phyloP scores from a whole-genome alignment of 2,329 filamentous ascomycete species.

The Lecanicillium sp. region DNA sequence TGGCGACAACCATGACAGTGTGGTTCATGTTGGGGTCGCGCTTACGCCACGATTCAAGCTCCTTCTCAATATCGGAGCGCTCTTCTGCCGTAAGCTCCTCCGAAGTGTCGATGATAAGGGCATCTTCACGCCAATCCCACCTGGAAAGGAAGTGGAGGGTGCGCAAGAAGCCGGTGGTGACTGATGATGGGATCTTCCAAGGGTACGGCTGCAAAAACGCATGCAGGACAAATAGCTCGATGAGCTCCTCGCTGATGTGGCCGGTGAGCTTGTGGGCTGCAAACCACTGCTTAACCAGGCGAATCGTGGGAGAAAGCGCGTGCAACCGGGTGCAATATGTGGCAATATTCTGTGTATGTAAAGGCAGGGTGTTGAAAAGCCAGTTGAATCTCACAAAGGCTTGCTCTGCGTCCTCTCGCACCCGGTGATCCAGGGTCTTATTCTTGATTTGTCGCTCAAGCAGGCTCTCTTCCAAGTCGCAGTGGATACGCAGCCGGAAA shows the following conservation, averaged over 20 bases:
- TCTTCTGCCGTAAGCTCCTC: slow-evolving; percentile 55
- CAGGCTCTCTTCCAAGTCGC: slow-evolving; percentile 77
- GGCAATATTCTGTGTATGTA: slow-evolving; percentile 74
- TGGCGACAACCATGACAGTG: slow-evolving; percentile 72
- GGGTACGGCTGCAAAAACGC: slow-evolving; percentile 77
- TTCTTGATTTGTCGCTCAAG: slow-evolving; percentile 74
- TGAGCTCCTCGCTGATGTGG: slow-evolving; percentile 71
- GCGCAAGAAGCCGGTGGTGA: slow-evolving; percentile 72
- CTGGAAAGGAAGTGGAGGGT: slow-evolving; percentile 71
- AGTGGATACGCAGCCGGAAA: slow-evolving; percentile 82
- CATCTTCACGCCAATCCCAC: slow-evolving; percentile 88
- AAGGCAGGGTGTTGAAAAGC: slow-evolving; percentile 62
- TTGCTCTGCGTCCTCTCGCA: slow-evolving; percentile 60
- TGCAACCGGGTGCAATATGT: slow-evolving; percentile 75
- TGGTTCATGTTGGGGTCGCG: slow-evolving; percentile 85
- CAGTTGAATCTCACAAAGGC: slow-evolving; percentile 66
- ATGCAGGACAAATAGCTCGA: slow-evolving; percentile 74
- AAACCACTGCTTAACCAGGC: slow-evolving; percentile 87
- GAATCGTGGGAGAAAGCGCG: slow-evolving; percentile 72
- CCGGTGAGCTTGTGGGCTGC: slow-evolving; percentile 68
- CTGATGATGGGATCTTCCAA: slow-evolving; percentile 69
- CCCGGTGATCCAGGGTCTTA: slow-evolving; percentile 56
- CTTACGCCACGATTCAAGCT: slow-evolving; percentile 77
- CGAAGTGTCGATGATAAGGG: slow-evolving; percentile 67
- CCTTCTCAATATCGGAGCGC: slow-evolving; percentile 55